Conservation (phyloP, 2,329 filamentous ascomycete genomes). For the Fusarium mundagurra region DNA sequence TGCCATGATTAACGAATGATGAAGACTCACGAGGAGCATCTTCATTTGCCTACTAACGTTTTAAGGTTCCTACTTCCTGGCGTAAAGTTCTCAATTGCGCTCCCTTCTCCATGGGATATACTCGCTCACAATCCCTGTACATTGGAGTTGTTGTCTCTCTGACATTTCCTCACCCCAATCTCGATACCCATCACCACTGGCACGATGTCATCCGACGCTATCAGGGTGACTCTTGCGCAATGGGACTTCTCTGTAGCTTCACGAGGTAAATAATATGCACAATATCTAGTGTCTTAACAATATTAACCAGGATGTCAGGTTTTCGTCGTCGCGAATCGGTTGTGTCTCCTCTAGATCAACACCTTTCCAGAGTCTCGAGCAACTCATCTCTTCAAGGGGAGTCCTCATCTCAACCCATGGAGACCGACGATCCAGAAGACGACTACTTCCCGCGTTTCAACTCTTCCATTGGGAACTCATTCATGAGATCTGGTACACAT, state of each 20-base stretch:
- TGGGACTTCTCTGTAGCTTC: background rate
- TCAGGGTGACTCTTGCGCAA: background rate
- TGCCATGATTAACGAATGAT: background rate
- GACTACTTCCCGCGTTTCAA: background rate
- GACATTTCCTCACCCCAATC: too few species aligned
- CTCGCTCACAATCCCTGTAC: background rate
- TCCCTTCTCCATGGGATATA: too few species aligned
- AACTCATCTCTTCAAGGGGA: too few species aligned
- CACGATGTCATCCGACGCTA: background rate
- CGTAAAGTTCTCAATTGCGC: background rate
- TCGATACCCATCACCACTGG: background rate
- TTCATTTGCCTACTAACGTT: background rate
- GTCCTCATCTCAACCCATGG: background rate
- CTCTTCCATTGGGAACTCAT: background rate
- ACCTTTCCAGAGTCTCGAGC: background rate
- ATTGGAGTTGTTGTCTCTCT: too few species aligned
- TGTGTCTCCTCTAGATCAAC: background rate
- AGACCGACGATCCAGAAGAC: background rate
- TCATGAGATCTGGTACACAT: background rate
- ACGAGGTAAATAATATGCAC: background rate
- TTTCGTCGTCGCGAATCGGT: background rate
- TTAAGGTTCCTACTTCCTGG: background rate
- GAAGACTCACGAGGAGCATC: background rate
- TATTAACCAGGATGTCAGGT: background rate
- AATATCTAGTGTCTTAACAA: too few species aligned